A percentile compares a stretch with the other conserved stretches of the same genome.
These are phyloP conservation scores for Trypanosomatidae sp. DNA, from an alignment of 208 protist genomes.

Conservation along the genomic window DNA sequence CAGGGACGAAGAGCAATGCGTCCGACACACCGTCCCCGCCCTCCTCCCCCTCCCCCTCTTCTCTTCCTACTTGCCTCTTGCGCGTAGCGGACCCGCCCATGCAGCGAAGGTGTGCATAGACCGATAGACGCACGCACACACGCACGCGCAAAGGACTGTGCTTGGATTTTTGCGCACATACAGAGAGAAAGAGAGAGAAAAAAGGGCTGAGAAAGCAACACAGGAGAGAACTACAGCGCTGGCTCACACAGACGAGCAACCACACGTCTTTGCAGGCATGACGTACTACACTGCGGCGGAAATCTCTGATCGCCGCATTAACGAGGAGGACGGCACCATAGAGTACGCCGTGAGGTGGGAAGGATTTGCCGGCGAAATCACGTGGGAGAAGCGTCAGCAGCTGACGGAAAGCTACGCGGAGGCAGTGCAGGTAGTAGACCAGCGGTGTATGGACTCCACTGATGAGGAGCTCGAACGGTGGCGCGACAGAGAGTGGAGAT, in stretches of 20 bases:
- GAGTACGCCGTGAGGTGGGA: conserved; percentile 66
- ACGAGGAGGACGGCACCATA: conserved; percentile 45
- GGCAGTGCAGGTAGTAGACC: conserved; percentile 41
- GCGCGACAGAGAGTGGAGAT: conserved; percentile 11
- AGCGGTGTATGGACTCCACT: conserved; percentile 34
- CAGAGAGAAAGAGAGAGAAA: background rate
- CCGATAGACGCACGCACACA: background rate
- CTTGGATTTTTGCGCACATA: background rate
- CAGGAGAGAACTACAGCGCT: background rate
- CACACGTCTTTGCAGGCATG: conserved; percentile 12
- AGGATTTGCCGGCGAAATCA: conserved; percentile 26
- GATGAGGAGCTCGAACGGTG: conserved; percentile 36
- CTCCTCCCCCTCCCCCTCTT: background rate
- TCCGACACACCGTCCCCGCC: background rate
- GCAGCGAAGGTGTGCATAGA: background rate
- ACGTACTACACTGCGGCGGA: conserved; percentile 43
- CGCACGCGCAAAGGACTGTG: too few relatives aligned
- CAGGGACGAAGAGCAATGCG: background rate
- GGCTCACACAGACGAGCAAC: background rate
- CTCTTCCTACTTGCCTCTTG: background rate
- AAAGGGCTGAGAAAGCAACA: background rate
- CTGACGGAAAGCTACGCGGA: conserved; percentile 39
- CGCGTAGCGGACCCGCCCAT: background rate
- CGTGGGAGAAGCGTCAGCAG: conserved; percentile 66
- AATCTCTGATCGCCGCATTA: conserved; percentile 45